These are phyloP conservation scores for Stipa capillata DNA, from an alignment of 176 grass and related monocot species.

Conservation along the genomic window DNA sequence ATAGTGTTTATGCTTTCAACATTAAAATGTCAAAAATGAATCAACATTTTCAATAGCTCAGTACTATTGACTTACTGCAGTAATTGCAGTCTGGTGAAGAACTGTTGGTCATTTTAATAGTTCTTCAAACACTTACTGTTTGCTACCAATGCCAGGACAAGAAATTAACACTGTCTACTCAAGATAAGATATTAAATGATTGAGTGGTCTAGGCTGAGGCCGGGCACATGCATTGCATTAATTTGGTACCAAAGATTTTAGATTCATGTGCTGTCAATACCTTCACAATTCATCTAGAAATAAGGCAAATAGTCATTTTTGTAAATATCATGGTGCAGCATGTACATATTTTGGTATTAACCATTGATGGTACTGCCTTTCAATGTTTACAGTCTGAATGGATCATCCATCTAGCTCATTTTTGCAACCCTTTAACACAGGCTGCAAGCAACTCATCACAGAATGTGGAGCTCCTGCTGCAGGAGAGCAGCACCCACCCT, in stretches of 20 bases:
- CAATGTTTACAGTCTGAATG: not conserved
- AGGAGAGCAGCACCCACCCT: conserved; percentile 92
- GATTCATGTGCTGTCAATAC: not conserved
- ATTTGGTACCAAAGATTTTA: not conserved
- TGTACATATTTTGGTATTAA: not conserved
- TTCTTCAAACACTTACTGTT: conserved; percentile 24
- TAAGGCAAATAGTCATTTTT: not conserved
- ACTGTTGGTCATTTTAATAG: conserved; percentile 18
- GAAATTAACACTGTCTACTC: conserved; percentile 24
- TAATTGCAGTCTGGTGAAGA: conserved; percentile 16
- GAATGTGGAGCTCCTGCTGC: conserved; percentile 93
- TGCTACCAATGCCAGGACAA: conserved; percentile 33
- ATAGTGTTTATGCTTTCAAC: too few relatives aligned
- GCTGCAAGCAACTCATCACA: conserved; percentile 93
- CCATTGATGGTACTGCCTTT: not conserved
- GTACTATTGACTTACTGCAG: not conserved
- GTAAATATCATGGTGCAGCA: not conserved
- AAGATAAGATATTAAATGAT: conserved; percentile 42
- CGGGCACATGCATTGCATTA: conserved; percentile 7
- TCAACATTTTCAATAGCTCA: not conserved
- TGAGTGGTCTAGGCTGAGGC: not conserved
- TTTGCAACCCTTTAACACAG: too few relatives aligned
- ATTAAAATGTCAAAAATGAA: not conserved
- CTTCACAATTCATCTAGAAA: not conserved
- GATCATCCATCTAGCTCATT: too few relatives aligned